A percentile compares a stretch with the other conserved stretches of the same genome.
Evolutionary conservation across 805 yeast genomes (phyloP).

Genomic region (Lipomyces mesembrius): DNA sequence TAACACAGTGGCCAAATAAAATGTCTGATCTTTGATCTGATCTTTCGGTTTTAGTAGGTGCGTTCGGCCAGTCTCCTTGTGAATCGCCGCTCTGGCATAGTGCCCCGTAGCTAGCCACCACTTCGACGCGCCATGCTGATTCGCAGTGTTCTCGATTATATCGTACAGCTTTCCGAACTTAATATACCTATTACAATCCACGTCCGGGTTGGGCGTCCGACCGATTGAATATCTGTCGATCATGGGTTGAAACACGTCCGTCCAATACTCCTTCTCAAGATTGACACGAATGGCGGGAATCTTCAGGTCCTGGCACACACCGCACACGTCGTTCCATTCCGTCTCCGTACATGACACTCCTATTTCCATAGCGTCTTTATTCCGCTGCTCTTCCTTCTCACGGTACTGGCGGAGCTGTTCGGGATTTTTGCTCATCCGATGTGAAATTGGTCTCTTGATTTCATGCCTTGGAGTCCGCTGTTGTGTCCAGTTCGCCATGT

Average conservation of each 20-base stretch:
- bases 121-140: conserved; percentile 37
- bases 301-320: conserved; percentile 60
- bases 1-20: conserved; percentile 74
- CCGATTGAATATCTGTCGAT: conserved; percentile 71
- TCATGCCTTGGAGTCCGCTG: conserved; percentile 32
- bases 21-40: conserved; percentile 82
- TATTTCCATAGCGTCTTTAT: conserved; percentile 16
- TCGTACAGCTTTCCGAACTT: conserved; percentile 82
- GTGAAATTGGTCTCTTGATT: conserved; percentile 2
- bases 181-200: conserved; percentile 80
- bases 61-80: conserved; percentile 43
- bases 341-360: conserved; percentile 59
- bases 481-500: conserved; percentile 88
- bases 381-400: conserved; percentile 13
- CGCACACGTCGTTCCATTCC: conserved; percentile 85
- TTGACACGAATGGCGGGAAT: conserved; percentile 77
- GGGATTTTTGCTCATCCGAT: conserved; percentile 8
- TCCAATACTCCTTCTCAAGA: conserved; percentile 93
- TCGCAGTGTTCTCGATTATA: conserved; percentile 49
- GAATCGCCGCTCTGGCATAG: conserved; percentile 43
- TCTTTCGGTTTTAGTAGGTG: conserved; percentile 65
- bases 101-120: conserved; percentile 90
- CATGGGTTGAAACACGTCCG: conserved; percentile 92
- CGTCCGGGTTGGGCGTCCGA: conserved; percentile 92
- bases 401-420: conserved; percentile 2